These are phyloP conservation scores for Ogataea philodendri DNA, from an alignment of 805 yeast species.

Conservation along the genomic window DNA sequence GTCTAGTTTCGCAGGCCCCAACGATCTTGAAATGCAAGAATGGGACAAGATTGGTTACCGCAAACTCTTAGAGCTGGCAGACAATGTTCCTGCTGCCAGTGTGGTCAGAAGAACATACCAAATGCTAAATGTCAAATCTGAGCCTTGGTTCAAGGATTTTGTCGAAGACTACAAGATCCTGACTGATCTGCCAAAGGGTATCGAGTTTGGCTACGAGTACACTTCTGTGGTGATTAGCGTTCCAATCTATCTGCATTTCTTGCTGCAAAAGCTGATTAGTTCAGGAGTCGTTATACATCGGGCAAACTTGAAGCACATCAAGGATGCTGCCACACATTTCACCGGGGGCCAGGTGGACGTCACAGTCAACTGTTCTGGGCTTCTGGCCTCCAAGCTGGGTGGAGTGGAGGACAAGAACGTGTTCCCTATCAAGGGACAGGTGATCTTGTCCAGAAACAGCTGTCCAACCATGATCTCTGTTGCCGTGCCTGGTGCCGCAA, in stretches of 20 bases:
- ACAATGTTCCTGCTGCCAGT: slow-evolving; percentile 51
- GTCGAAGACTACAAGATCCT: slow-evolving; percentile 42
- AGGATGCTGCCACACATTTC: slow-evolving; percentile 48
- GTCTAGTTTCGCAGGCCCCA: slow-evolving; percentile 55
- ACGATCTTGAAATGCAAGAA: slow-evolving; percentile 33
- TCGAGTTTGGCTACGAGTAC: slow-evolving; percentile 44
- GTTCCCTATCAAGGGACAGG: slow-evolving; percentile 61
- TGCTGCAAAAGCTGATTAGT: slow-evolving; percentile 39
- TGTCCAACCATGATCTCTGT: slow-evolving; percentile 24
- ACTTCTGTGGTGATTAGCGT: slow-evolving; percentile 35
- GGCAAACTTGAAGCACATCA: slow-evolving; percentile 39
- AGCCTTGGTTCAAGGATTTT: slow-evolving; percentile 51
- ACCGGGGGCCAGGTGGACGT: slow-evolving; percentile 42
- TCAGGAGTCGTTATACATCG: slow-evolving; percentile 45
- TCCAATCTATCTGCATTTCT: slow-evolving; percentile 28
- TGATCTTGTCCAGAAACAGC: slow-evolving; percentile 49
- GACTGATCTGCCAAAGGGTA: slow-evolving; percentile 38
- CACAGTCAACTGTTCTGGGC: slow-evolving; percentile 59
- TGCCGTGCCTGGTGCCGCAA: slow-evolving; percentile 30
- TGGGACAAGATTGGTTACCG: slow-evolving; percentile 50
- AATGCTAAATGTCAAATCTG: slow-evolving; percentile 21
- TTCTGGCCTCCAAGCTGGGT: slow-evolving; percentile 41
- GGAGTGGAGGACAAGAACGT: slow-evolving; percentile 41
- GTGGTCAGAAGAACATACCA: slow-evolving; percentile 24
- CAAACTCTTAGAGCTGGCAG: slow-evolving; percentile 45